These are phyloP conservation scores for Candida boidinii DNA, from an alignment of 805 yeast species.

Conservation along the genomic window DNA sequence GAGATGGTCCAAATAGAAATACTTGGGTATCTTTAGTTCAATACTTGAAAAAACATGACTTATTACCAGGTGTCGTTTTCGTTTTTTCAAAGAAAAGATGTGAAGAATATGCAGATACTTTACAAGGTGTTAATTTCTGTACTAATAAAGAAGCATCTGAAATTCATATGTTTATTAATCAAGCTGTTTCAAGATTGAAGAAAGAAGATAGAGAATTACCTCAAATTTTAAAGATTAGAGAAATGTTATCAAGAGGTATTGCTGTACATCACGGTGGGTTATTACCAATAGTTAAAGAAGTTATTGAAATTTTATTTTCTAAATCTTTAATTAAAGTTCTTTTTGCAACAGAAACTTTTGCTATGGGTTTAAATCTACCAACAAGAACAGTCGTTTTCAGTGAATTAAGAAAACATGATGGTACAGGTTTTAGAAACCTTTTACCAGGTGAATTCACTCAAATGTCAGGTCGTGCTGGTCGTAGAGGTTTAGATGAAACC, in stretches of 20 bases:
- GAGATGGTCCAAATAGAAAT: constrained; percentile 68
- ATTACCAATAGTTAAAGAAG: constrained; percentile 86
- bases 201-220: constrained; percentile 92
- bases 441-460: constrained; percentile 97
- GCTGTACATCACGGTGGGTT: constrained; percentile 96
- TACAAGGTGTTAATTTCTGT: constrained; percentile 70
- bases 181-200: constrained; percentile 78
- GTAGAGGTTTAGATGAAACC: constrained; percentile 88
- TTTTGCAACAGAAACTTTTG: constrained; percentile 97
- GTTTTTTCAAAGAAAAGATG: constrained; percentile 92
- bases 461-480: constrained; percentile 98
- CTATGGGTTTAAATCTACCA: constrained; percentile 96
- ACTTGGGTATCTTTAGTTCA: constrained; percentile 74
- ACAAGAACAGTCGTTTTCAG: constrained; percentile 93
- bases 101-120: constrained; percentile 83
- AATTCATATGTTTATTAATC: constrained; percentile 87
- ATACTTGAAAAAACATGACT: constrained; percentile 51
- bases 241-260: constrained; percentile 80
- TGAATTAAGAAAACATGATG: constrained; percentile 84
- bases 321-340: constrained; percentile 79
- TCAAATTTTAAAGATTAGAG: constrained; percentile 77
- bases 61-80: constrained; percentile 89
- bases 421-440: constrained; percentile 68
- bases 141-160: constrained; percentile 82
- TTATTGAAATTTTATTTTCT: constrained; percentile 86